These are phyloP conservation scores for Aquilaria yunnanensis DNA, from an alignment of 345 rosid species.

Conservation along the genomic window DNA sequence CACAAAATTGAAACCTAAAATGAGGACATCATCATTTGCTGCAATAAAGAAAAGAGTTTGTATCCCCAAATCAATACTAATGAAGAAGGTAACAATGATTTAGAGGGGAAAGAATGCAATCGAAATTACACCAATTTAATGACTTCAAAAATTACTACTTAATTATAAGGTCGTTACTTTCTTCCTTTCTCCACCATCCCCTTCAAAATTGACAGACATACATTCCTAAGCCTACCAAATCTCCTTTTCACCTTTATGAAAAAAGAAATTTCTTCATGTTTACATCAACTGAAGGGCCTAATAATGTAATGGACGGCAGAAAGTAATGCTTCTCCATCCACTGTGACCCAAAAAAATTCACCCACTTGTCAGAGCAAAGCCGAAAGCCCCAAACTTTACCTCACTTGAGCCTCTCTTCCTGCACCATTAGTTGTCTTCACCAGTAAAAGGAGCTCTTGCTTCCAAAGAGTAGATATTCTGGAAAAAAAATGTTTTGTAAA, in stretches of 20 bases:
- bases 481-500: slow-evolving; percentile 20
- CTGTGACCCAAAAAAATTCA: slow-evolving; percentile 13
- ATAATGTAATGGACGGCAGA: neutral
- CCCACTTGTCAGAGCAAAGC: slow-evolving; percentile 13
- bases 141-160: neutral
- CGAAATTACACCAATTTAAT: no score
- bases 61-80: no score
- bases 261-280: slow-evolving; percentile 8
- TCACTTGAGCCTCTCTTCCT: slow-evolving; percentile 11
- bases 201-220: slow-evolving; percentile 18
- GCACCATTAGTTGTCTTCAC: slow-evolving; percentile 15
- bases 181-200: slow-evolving; percentile 8
- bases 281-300: slow-evolving; percentile 5
- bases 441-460: slow-evolving; percentile 10
- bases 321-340: neutral
- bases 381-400: slow-evolving; percentile 16
- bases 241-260: slow-evolving; percentile 21
- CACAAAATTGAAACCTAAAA: no score
- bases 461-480: slow-evolving; percentile 10
- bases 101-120: no score
- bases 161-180: slow-evolving; percentile 5
- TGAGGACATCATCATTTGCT: no score
- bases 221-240: slow-evolving; percentile 1
- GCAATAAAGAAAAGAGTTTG: no score
- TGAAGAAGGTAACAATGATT: no score